A percentile compares a stretch with the other conserved stretches of the same genome.
Conservation (phyloP, 1,284 basidiomycete species). For the Moesziomyces parantarcticus region DNA sequence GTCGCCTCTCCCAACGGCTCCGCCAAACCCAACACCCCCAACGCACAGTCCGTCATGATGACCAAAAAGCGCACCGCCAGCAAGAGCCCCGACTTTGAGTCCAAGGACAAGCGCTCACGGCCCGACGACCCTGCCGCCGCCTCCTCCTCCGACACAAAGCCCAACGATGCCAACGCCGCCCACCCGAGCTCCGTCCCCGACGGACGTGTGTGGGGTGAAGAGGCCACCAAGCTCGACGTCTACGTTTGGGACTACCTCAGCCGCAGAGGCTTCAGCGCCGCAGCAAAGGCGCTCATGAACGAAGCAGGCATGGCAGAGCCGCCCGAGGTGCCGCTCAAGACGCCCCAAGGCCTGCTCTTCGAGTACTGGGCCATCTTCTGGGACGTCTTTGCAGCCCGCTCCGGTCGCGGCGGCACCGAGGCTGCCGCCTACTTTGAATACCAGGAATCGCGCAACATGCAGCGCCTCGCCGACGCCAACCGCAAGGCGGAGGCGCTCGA, state of each 20-base stretch:
- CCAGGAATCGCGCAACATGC: conserved; percentile 56
- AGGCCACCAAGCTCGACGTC: conserved; percentile 63
- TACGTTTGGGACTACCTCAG: conserved; percentile 67
- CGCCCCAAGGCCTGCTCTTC: conserved; percentile 62
- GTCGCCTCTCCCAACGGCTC: conserved; percentile 43
- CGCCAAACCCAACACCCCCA: conserved; percentile 43
- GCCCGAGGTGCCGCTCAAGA: conserved; percentile 62
- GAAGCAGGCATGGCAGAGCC: conserved; percentile 61
- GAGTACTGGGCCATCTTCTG: conserved; percentile 68
- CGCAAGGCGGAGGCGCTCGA: conserved; percentile 49
- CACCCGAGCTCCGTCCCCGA: conserved; percentile 34
- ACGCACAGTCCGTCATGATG: conserved; percentile 36
- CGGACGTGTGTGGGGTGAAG: conserved; percentile 56
- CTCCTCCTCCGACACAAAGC: conserved; percentile 8
- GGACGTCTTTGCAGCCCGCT: conserved; percentile 64
- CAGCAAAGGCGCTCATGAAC: conserved; percentile 59
- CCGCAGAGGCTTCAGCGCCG: conserved; percentile 55
- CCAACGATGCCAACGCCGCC: conserved; percentile 18
- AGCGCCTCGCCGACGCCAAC: conserved; percentile 43
- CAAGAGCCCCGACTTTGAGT: conserved; percentile 51
- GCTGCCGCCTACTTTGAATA: conserved; percentile 60
- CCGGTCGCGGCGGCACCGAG: conserved; percentile 54
- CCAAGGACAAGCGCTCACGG: conserved; percentile 54
- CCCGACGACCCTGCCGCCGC: conserved; percentile 33
- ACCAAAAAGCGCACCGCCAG: conserved; percentile 52